These are phyloP conservation scores for Theileria luwenshuni DNA, from an alignment of 169 alveolate species.

Conservation along the genomic window DNA sequence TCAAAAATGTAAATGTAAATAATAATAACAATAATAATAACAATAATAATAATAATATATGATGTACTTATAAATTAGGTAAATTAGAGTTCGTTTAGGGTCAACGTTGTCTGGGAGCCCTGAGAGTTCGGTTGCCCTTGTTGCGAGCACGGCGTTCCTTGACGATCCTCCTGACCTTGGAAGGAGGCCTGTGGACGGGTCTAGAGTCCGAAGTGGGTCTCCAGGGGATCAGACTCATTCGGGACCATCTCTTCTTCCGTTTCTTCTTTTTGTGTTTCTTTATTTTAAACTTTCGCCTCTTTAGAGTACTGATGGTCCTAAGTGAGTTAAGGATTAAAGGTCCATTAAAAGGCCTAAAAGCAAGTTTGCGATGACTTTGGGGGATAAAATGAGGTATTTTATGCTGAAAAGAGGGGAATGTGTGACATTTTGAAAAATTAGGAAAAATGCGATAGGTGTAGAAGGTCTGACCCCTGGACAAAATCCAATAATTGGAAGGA, in stretches of 20 bases:
- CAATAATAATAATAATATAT: neutral
- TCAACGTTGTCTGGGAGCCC: slow-evolving; percentile 66
- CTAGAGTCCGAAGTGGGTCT: slow-evolving; percentile 66
- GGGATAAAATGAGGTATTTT: neutral
- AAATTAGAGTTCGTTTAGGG: neutral
- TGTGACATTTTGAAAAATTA: neutral
- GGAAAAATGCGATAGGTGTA: no score
- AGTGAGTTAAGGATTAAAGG: neutral
- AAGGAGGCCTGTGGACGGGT: slow-evolving; percentile 64
- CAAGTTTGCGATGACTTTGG: neutral
- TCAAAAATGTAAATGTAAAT: neutral
- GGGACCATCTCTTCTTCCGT: slow-evolving; percentile 74
- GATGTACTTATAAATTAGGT: slow-evolving; percentile 2
- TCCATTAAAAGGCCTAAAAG: neutral
- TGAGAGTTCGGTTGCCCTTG: slow-evolving; percentile 64
- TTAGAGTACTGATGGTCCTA: slow-evolving; percentile 70
- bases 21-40: neutral
- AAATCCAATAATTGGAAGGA: no score
- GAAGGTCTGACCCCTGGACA: no score
- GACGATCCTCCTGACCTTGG: slow-evolving; percentile 69
- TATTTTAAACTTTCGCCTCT: slow-evolving; percentile 76
- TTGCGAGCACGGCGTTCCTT: slow-evolving; percentile 71
- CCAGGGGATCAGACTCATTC: slow-evolving; percentile 75
- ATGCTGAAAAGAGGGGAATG: neutral
- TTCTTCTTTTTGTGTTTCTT: slow-evolving; percentile 80